These are phyloP conservation scores for Xylaria sp. DNA, from an alignment of 495 filamentous ascomycete species.

Conservation along the genomic window DNA sequence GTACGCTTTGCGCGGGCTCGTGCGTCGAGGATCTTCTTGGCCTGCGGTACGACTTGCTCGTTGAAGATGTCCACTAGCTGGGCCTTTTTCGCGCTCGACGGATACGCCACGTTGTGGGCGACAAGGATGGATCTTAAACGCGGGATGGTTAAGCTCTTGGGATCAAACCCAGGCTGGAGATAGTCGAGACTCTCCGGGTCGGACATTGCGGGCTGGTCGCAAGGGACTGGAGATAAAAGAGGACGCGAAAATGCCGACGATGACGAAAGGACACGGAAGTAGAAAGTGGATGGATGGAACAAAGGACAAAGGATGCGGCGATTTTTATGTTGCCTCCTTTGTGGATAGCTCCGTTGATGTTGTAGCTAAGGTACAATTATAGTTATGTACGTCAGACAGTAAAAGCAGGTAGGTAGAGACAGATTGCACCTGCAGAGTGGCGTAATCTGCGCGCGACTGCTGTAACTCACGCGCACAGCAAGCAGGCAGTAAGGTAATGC, in stretches of 20 bases:
- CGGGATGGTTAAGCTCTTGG: slow-evolving; percentile 80
- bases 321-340: not conserved
- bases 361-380: not conserved
- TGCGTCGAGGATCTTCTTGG: slow-evolving; percentile 74
- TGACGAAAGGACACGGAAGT: not conserved
- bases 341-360: not conserved
- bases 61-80: slow-evolving; percentile 86
- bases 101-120: slow-evolving; percentile 82
- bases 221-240: not conserved
- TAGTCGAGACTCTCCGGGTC: slow-evolving; percentile 76
- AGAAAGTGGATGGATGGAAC: not conserved
- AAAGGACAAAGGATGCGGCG: not conserved
- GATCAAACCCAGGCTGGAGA: slow-evolving; percentile 83
- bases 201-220: slow-evolving; percentile 58
- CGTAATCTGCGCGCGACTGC: slow-evolving; percentile 1
- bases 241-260: not conserved
- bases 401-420: too few species aligned
- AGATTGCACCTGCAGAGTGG: too few species aligned
- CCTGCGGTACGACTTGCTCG: slow-evolving; percentile 76
- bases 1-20: slow-evolving; percentile 78
- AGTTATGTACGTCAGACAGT: not conserved
- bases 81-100: slow-evolving; percentile 81
- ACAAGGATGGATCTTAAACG: slow-evolving; percentile 88
- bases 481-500: too few species aligned
- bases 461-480: not conserved